phyloP scores from a whole-genome alignment of 2,329 filamentous ascomycete genomes.

The Apiospora hydei region DNA sequence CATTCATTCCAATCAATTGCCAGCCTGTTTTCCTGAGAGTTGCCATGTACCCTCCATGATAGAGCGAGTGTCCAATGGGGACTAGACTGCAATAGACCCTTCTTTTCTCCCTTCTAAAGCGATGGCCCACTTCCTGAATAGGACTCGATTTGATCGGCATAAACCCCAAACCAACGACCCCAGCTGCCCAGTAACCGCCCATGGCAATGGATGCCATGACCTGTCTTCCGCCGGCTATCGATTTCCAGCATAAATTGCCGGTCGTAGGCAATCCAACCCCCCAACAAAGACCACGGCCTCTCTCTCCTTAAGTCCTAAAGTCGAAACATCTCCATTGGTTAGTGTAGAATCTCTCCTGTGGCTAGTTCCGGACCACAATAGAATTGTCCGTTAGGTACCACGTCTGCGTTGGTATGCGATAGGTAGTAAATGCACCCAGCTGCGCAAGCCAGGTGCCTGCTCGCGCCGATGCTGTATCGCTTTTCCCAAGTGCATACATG shows the following conservation, averaged over 20 bases:
- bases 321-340: neutral
- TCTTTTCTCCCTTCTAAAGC: neutral
- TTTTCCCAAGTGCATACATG: neutral
- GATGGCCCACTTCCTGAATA: slow-evolving; percentile 7
- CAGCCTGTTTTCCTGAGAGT: neutral
- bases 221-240: slow-evolving; percentile 14
- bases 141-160: slow-evolving; percentile 20
- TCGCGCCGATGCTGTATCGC: neutral
- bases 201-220: neutral
- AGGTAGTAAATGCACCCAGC: neutral
- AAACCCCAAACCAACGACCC: slow-evolving; percentile 20
- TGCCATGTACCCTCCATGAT: neutral
- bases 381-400: neutral
- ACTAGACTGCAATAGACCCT: slow-evolving; percentile 7
- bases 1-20: neutral
- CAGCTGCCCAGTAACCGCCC: slow-evolving; percentile 1
- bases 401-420: too few species aligned
- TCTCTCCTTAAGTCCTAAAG: neutral
- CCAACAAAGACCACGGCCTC: neutral
- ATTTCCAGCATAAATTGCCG: neutral
- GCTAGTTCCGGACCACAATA: neutral
- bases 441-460: too few species aligned
- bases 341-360: neutral
- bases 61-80: neutral
- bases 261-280: neutral